Evolutionary conservation across 1,284 basidiomycete genomes (phyloP).

Genomic region (Cerioporus squamosus): DNA sequence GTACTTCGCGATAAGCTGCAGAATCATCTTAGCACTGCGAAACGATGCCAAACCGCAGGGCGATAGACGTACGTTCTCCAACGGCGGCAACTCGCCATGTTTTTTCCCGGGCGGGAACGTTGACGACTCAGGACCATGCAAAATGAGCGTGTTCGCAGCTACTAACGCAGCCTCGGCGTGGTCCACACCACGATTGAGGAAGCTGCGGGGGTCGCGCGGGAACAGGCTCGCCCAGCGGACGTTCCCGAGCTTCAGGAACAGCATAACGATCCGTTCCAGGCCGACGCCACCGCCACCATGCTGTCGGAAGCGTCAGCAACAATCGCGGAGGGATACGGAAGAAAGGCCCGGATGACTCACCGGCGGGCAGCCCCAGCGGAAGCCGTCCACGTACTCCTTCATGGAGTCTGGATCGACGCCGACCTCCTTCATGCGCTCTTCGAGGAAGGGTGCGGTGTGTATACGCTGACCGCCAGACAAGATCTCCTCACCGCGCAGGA

Average conservation of each 20-base stretch:
- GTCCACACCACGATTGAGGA: conserved; percentile 36
- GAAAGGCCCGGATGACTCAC: conserved; percentile 25
- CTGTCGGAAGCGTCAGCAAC: conserved; percentile 8
- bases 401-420: conserved; percentile 57
- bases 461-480: conserved; percentile 73
- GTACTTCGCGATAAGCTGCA: conserved; percentile 54
- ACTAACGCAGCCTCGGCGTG: conserved; percentile 31
- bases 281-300: conserved; percentile 41
- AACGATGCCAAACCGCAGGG: not conserved
- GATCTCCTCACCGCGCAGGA: conserved; percentile 78
- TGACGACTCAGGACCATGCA: conserved; percentile 36
- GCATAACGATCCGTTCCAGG: conserved; percentile 69
- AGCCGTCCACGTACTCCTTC: conserved; percentile 69
- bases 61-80: conserved; percentile 35
- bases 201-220: conserved; percentile 63
- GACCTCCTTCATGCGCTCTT: conserved; percentile 57
- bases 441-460: conserved; percentile 62
- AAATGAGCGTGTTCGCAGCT: conserved; percentile 32
- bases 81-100: conserved; percentile 36
- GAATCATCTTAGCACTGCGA: not conserved
- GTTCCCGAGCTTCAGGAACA: conserved; percentile 66
- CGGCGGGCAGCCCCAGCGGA: conserved; percentile 68
- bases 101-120: conserved; percentile 32
- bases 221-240: conserved; percentile 68
- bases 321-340: not conserved